Conservation (phyloP, 805 yeast genomes). For the Saturnispora galanensis region DNA sequence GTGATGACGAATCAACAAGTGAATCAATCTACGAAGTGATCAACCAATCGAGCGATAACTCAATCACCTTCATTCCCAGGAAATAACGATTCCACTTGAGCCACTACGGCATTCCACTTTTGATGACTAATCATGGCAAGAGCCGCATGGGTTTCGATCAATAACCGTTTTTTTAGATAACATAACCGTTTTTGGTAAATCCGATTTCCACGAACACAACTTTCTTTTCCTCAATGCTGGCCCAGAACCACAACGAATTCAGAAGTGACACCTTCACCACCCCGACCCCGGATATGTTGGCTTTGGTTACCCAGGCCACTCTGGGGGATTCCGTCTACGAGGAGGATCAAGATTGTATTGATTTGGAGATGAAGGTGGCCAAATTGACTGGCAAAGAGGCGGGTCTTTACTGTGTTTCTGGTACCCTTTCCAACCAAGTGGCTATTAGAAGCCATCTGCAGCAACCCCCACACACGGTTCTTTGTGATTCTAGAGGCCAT, state of each 20-base stretch:
- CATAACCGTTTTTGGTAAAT: too few relatives aligned
- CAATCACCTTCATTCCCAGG: too few relatives aligned
- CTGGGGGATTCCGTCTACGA: constrained; percentile 85
- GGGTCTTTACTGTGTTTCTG: constrained; percentile 77
- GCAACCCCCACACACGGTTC: constrained; percentile 75
- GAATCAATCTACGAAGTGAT: too few relatives aligned
- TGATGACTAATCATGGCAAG: too few relatives aligned
- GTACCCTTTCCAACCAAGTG: constrained; percentile 85
- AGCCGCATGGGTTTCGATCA: too few relatives aligned
- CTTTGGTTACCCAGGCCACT: constrained; percentile 46
- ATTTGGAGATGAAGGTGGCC: constrained; percentile 55
- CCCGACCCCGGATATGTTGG: constrained; percentile 66
- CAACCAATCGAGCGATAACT: too few relatives aligned
- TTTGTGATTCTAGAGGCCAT: constrained; percentile 83
- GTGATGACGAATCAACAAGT: too few relatives aligned
- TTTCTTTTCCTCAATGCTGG: background rate
- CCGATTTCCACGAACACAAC: too few relatives aligned
- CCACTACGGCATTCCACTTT: too few relatives aligned
- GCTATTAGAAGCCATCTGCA: constrained; percentile 64
- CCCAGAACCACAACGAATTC: constrained; percentile 35
- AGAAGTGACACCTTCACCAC: constrained; percentile 86
- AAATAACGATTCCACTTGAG: too few relatives aligned
- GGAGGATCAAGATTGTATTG: constrained; percentile 66
- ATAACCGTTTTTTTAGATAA: too few relatives aligned
- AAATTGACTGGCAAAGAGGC: constrained; percentile 68